phyloP scores from a whole-genome alignment of 768 basidiomycete genomes.

The Mycena rebaudengoi region DNA sequence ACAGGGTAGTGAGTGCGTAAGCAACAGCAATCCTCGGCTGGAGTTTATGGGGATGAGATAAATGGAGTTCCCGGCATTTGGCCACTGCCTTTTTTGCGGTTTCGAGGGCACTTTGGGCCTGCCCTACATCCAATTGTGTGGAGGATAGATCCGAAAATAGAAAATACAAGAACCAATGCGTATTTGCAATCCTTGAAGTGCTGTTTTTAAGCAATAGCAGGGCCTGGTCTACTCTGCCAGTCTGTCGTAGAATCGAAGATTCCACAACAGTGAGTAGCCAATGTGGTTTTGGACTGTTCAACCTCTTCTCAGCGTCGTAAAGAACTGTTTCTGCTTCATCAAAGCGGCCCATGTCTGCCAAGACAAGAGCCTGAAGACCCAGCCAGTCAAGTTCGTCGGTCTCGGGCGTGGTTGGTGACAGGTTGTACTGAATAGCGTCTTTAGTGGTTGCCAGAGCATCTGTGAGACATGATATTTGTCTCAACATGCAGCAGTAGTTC shows the following conservation, averaged over 20 bases:
- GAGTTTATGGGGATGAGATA: too few relatives aligned
- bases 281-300: too few relatives aligned
- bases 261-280: background rate
- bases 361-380: background rate
- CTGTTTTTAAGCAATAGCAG: too few relatives aligned
- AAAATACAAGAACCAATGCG: too few relatives aligned
- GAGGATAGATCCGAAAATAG: too few relatives aligned
- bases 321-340: background rate
- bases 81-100: background rate
- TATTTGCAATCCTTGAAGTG: too few relatives aligned
- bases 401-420: background rate
- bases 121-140: too few relatives aligned
- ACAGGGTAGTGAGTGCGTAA: background rate
- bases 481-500: background rate
- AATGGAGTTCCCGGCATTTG: background rate
- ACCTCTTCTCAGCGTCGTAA: background rate
- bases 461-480: background rate
- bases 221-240: too few relatives aligned
- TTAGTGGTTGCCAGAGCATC: background rate
- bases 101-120: too few relatives aligned
- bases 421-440: background rate
- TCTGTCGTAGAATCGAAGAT: background rate
- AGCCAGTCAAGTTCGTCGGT: background rate
- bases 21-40: background rate
- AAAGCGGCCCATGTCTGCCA: conserved; percentile 4